Conservation (phyloP, 2,329 filamentous ascomycete genomes). For the Cladosporium cucumerinum region DNA sequence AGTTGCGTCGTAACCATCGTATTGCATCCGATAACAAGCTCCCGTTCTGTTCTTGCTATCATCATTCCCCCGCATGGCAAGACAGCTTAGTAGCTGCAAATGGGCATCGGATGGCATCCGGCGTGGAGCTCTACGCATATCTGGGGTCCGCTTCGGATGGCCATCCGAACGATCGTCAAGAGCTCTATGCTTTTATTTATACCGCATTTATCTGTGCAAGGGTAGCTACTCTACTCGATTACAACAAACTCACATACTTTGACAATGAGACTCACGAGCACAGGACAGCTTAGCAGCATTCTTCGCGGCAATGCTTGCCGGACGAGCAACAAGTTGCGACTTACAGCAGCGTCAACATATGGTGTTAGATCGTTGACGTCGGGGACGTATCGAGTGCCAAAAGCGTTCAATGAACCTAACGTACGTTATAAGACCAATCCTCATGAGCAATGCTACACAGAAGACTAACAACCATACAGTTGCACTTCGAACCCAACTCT, state of each 20-base stretch:
- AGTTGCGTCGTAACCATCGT: neutral
- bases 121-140: neutral
- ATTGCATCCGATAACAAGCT: neutral
- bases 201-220: neutral
- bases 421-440: neutral
- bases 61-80: neutral
- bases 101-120: slow-evolving; percentile 5
- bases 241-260: neutral
- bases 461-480: slow-evolving; percentile 48
- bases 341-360: neutral
- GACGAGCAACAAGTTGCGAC: slow-evolving; percentile 1
- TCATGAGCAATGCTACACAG: neutral
- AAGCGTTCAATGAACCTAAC: slow-evolving; percentile 11
- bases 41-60: neutral
- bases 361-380: slow-evolving; percentile 7
- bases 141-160: neutral
- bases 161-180: neutral
- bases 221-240: neutral
- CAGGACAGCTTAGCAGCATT: neutral
- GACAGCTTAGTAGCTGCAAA: neutral
- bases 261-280: slow-evolving; percentile 10
- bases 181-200: slow-evolving; percentile 9
- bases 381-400: slow-evolving; percentile 11
- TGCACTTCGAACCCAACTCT: slow-evolving; percentile 84
- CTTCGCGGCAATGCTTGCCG: slow-evolving; percentile 11